Base-by-base conservation (phyloP, 2,329 filamentous ascomycete genomes). In the Sphaceloma murrayae region DNA sequence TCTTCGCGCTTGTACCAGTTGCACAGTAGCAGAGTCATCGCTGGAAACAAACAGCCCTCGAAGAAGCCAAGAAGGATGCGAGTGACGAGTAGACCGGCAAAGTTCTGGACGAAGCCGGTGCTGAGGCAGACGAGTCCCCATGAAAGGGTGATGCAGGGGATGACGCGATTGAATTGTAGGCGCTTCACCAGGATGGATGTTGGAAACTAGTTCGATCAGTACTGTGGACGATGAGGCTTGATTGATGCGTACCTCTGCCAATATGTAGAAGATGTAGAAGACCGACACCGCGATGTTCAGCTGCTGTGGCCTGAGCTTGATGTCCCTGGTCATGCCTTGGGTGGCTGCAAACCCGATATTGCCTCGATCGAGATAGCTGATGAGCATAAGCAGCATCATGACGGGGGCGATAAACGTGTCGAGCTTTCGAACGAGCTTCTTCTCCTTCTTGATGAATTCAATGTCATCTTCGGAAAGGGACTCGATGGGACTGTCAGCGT, bases 51-150 rank as follows among this genome's bases (percentile, higher is more conserved):
- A 38, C 46, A 33, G 30, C 26, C 40, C 26, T 63, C 61, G 16
- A 62, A 62, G 8, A 62, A 46, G 3, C 61, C 61, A 0, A 63
- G 47, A 4, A 62, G 34, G 1, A 62, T 67, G 13, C 70, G 67
- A 39, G 68, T 64, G 5, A 66, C 65, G 53, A 72, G 62, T 4
- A 73, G 57, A 2, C 69, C 68, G 7, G 57, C 56, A 39, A 64
- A 71, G 31, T 64, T 68, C 3, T 62, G 62, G 3, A 72, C 65
- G 1, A 73, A 52, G 14, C 66, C 66, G 61, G 67, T 68, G 14
- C 51, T 58, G 5, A 62, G 63, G 63, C 67, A 67, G 38, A 65
- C 66, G 21, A 68, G 58, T 2, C 65, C 66, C 64, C 64, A 66
- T 2, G 52, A 48, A 17, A 56, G 50, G 33, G 59, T 66, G 2